phyloP scores from a whole-genome alignment of 257 asterid species.

The Marsdenia floribunda region DNA sequence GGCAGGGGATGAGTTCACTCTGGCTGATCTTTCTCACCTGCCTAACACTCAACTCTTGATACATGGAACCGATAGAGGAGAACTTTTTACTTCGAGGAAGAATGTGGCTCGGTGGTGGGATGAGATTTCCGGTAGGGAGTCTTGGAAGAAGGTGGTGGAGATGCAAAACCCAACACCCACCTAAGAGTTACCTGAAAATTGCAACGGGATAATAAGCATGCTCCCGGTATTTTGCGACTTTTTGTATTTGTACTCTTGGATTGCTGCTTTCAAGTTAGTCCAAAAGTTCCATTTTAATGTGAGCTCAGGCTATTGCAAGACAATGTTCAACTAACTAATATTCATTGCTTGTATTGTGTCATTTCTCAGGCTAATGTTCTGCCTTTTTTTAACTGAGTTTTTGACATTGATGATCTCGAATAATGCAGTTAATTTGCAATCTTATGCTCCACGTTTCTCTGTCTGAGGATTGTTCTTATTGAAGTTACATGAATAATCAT shows the following conservation, averaged over 20 bases:
- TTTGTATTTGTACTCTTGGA: neutral
- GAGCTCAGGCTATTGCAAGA: neutral
- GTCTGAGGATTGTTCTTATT: neutral
- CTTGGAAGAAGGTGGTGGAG: slow-evolving; percentile 79
- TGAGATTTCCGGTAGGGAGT: slow-evolving; percentile 56
- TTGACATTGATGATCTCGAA: slow-evolving; percentile 2
- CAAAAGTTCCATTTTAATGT: neutral
- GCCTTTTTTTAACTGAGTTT: neutral
- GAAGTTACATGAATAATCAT: neutral
- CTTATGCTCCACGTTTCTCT: neutral
- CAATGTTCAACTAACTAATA: neutral
- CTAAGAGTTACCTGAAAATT: slow-evolving; percentile 25
- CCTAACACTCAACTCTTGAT: slow-evolving; percentile 54
- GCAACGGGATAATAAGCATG: neutral
- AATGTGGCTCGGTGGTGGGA: slow-evolving; percentile 87
- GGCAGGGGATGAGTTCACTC: slow-evolving; percentile 72
- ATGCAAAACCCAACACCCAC: slow-evolving; percentile 48
- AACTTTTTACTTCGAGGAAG: slow-evolving; percentile 49
- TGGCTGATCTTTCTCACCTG: slow-evolving; percentile 82
- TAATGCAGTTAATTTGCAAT: neutral
- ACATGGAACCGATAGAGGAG: slow-evolving; percentile 36
- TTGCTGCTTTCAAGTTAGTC: neutral
- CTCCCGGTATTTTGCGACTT: neutral
- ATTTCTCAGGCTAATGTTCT: no score
- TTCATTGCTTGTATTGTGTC: neutral